Percentiles rank a stretch among this genome's conserved stretches.
Evolutionary conservation across 306 rosid species (phyloP).

Genomic region (Erythrophleum fordii): DNA sequence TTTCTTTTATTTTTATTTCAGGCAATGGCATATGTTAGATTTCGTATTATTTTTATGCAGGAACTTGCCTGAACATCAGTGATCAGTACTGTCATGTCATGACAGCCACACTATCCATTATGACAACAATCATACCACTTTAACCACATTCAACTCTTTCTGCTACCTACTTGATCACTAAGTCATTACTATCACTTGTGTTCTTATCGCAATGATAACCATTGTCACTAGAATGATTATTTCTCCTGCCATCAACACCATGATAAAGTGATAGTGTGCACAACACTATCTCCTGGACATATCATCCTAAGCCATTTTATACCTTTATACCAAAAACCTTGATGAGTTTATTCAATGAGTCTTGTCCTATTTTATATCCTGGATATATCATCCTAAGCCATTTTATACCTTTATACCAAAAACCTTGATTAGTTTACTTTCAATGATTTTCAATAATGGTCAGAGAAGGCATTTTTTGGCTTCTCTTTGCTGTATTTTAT

Average conservation of each 20-base stretch:
- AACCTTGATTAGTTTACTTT: not conserved
- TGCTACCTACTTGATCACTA: not conserved
- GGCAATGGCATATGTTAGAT: constrained; percentile 12
- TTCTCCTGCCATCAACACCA: constrained; percentile 15
- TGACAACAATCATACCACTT: not conserved
- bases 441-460: not conserved
- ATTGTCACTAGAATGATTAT: constrained; percentile 14
- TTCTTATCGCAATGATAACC: not conserved
- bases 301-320: not conserved
- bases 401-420: not conserved
- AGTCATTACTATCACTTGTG: not conserved
- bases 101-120: not conserved
- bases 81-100: not conserved
- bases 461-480: not conserved
- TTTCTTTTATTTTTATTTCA: constrained; percentile 26
- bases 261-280: not conserved
- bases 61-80: constrained; percentile 15
- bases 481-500: not conserved
- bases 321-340: not conserved
- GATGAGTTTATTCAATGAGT: constrained; percentile 10
- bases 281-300: not conserved
- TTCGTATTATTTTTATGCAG: constrained; percentile 7
- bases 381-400: not conserved
- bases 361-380: no score
- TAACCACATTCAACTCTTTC: constrained; percentile 5